Base-by-base conservation (phyloP, 2,329 filamentous ascomycete genomes). In the Rhytidhysteron rufulum region DNA sequence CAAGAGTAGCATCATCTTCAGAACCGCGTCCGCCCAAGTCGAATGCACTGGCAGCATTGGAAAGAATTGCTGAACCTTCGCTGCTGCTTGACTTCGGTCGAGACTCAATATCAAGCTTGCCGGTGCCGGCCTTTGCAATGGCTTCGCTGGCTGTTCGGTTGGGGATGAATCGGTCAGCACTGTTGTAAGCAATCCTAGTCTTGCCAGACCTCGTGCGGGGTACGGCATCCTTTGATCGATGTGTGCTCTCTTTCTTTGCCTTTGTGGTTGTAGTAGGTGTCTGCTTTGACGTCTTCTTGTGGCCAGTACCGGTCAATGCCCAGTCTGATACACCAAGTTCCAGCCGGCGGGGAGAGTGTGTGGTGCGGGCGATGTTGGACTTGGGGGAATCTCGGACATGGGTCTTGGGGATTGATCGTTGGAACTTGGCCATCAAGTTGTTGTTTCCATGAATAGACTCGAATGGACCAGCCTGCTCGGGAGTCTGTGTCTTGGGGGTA, bases 241-340 rank as follows among this genome's bases (percentile, higher is more conserved):
- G n/a, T n/a, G n/a, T n/a, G n/a, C n/a, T n/a, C n/a, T n/a, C n/a
- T n/a, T n/a, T n/a, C n/a, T n/a, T n/a, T n/a, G n/a, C n/a, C 24
- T 27, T 27, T 13, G 7, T 27, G 7, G 62, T 45, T 43, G 69
- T 68, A 37, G 68, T 62, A 30, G 68, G 66, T 36, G 62, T 69
- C 73, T 81, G 78, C 63, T 71, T 58, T 73, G 77, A 64, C 33
- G 67, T 53, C 13, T 68, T 63, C 43, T 49, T 43, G 17, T 50
- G 58, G 16, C 88, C 88, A 40, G 90, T 95, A 48, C 90, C 89
- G 38, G 86, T 88, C 56, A 98, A 76, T 15, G 87, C 82, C 75
- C 91, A 97, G 63, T 98, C 90, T 30, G 90, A 96, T 24, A 95
- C 83, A 51, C 88, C 89, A 30, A 95, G 79, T 68, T 97, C 91